These are phyloP conservation scores for Pharnaceum exiguum DNA, from an alignment of 148 eudicot genomes.

Conservation along the genomic window DNA sequence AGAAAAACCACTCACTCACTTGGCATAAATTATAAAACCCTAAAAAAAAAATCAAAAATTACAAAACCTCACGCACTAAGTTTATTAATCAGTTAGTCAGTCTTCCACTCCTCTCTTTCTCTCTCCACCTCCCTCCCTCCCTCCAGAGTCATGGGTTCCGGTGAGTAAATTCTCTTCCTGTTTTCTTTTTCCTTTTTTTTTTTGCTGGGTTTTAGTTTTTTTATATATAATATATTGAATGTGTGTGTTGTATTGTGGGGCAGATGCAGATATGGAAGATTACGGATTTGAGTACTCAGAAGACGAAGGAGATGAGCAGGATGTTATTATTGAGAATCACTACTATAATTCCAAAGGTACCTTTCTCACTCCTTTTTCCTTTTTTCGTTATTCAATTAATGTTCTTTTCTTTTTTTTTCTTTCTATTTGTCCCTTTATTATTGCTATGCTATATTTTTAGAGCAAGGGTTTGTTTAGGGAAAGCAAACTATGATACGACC, in stretches of 20 bases:
- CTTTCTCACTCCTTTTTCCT: not conserved
- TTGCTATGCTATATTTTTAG: not conserved
- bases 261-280: slow-evolving; percentile 99
- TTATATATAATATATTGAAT: not conserved
- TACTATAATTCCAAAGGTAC: slow-evolving; percentile 93
- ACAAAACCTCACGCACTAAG: no score
- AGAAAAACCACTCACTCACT: no score
- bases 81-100: no score
- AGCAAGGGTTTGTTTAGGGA: no score
- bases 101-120: no score
- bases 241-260: not conserved
- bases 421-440: not conserved
- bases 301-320: slow-evolving; percentile 92
- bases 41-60: no score
- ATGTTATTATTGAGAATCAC: slow-evolving; percentile 94
- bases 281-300: slow-evolving; percentile 97
- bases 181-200: no score
- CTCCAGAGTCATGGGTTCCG: slow-evolving; percentile 32
- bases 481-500: no score
- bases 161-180: slow-evolving; percentile 19
- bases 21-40: no score
- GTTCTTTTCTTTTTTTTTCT: not conserved
- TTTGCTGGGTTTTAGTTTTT: not conserved
- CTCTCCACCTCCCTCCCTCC: no score
- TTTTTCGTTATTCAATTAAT: not conserved